These are phyloP conservation scores for Vairimorpha apis DNA, from an alignment of 371 early-diverging fungal genomes.

Conservation along the genomic window DNA sequence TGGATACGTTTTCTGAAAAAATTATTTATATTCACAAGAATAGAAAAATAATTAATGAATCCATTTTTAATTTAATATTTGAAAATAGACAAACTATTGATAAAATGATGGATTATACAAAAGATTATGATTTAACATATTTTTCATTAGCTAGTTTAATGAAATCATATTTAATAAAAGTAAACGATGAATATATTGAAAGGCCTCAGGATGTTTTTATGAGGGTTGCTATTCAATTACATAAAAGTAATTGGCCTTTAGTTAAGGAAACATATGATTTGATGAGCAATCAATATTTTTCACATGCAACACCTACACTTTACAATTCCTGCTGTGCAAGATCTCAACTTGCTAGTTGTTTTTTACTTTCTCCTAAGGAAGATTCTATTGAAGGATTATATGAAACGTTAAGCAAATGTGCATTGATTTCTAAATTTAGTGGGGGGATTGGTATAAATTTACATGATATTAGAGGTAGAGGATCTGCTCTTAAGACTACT, in stretches of 20 bases:
- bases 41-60: constrained; percentile 75
- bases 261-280: constrained; percentile 90
- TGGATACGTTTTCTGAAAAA: constrained; percentile 77
- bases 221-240: constrained; percentile 94
- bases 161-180: constrained; percentile 77
- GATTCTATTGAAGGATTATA: constrained; percentile 90
- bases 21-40: constrained; percentile 75
- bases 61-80: constrained; percentile 69
- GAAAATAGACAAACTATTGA: constrained; percentile 74
- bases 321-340: constrained; percentile 92
- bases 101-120: constrained; percentile 79
- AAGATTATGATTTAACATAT: constrained; percentile 89
- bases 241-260: constrained; percentile 78
- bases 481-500: constrained; percentile 88
- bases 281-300: constrained; percentile 85
- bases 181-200: constrained; percentile 77
- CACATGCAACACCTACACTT: constrained; percentile 93
- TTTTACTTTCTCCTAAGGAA: constrained; percentile 78
- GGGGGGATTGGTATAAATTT: constrained; percentile 94
- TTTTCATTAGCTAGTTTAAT: constrained; percentile 97
- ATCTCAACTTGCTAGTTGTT: constrained; percentile 89
- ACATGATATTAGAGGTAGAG: constrained; percentile 80
- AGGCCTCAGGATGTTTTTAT: constrained; percentile 97
- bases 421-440: constrained; percentile 90
- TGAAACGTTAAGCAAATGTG: constrained; percentile 87